phyloP scores from a whole-genome alignment of 2,329 filamentous ascomycete genomes.

The Clonostachys chloroleuca region DNA sequence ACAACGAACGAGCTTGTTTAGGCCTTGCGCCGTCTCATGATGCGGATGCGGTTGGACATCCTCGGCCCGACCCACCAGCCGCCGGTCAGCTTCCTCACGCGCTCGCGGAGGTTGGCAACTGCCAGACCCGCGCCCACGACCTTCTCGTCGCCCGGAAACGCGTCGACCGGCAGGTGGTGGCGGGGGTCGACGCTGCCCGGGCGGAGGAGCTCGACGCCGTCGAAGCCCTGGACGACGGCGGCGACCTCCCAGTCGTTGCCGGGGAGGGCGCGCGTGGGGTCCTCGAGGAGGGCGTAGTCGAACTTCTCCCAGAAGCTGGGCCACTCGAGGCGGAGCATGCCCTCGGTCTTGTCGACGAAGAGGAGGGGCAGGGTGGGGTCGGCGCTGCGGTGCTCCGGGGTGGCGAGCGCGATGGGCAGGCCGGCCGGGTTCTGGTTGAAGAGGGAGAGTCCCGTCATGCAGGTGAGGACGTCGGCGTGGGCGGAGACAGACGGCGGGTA shows the following conservation, averaged over 20 bases:
- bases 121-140: slow-evolving; percentile 40
- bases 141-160: slow-evolving; percentile 7
- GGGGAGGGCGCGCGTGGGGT: slow-evolving; percentile 33
- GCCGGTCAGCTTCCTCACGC: slow-evolving; percentile 40
- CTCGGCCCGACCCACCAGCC: slow-evolving; percentile 63
- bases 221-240: slow-evolving; percentile 52
- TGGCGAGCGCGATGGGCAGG: slow-evolving; percentile 23
- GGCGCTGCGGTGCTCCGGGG: slow-evolving; percentile 6
- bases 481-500: slow-evolving; percentile 28
- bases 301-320: slow-evolving; percentile 59
- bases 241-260: slow-evolving; percentile 50
- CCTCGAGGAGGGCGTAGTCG: slow-evolving; percentile 58
- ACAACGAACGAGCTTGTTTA: no score
- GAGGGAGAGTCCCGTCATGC: slow-evolving; percentile 68
- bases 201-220: slow-evolving; percentile 52
- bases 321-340: slow-evolving; percentile 31
- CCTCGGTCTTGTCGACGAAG: slow-evolving; percentile 61
- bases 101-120: slow-evolving; percentile 29
- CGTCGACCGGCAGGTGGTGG: slow-evolving; percentile 4
- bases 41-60: slow-evolving; percentile 51
- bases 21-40: slow-evolving; percentile 28
- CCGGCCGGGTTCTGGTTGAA: slow-evolving; percentile 49
- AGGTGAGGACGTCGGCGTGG: slow-evolving; percentile 62
- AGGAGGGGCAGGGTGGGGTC: slow-evolving; percentile 15
- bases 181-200: slow-evolving; percentile 28